Evolutionary conservation across 108 stramenopile genomes (phyloP).

Genomic region (Nannochloropsis granulata): DNA sequence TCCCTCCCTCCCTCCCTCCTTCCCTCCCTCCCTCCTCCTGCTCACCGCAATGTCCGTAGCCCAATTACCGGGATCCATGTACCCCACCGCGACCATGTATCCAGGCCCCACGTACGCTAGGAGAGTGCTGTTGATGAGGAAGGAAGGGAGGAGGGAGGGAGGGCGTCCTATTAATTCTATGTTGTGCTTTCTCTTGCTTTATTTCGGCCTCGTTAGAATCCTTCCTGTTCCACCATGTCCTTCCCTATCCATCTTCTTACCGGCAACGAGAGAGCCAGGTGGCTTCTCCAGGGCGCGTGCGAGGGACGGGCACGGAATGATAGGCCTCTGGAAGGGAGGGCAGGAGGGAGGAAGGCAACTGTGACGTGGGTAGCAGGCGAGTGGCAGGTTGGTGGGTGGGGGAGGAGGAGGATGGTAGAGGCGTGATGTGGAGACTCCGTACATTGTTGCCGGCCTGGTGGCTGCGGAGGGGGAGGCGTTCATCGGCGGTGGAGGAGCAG

Average conservation of each 20-base stretch:
- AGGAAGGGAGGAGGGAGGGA: neutral
- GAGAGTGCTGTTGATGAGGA: neutral
- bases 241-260: neutral
- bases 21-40: neutral
- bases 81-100: constrained; percentile 5
- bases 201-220: no score
- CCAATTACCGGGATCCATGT: constrained; percentile 25
- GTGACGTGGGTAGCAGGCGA: neutral
- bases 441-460: neutral
- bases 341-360: neutral
- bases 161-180: neutral
- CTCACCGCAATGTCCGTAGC: constrained; percentile 6
- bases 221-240: no score
- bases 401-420: neutral
- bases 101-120: constrained; percentile 10
- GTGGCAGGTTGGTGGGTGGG: neutral
- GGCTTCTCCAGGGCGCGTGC: neutral
- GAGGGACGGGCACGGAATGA: neutral
- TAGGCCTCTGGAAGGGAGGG: neutral
- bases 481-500: neutral
- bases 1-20: neutral
- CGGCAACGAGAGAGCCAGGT: neutral
- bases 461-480: neutral
- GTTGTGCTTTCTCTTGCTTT: neutral
- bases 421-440: neutral